A percentile compares a stretch with the other conserved stretches of the same genome.
phyloP scores from a whole-genome alignment of 495 filamentous ascomycete genomes.

The Trichoderma gamsii region DNA sequence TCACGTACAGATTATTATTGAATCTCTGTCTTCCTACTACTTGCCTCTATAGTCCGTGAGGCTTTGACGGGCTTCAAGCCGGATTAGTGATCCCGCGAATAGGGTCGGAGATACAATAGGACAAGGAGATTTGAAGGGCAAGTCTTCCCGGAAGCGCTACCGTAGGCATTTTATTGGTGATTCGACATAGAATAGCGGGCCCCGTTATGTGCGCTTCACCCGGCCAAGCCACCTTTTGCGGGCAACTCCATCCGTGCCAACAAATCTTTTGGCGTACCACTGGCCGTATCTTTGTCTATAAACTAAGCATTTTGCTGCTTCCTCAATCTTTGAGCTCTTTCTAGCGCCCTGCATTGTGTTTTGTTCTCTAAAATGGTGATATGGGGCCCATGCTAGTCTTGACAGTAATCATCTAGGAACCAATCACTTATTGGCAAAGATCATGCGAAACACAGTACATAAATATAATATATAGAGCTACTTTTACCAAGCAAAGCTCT shows the following conservation, averaged over 20 bases:
- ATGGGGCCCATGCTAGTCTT: too few species aligned
- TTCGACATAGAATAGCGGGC: not conserved
- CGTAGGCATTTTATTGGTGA: not conserved
- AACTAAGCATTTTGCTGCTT: not conserved
- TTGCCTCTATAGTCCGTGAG: not conserved
- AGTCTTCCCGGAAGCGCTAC: not conserved
- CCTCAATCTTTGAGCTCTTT: too few species aligned
- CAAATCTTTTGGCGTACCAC: too few species aligned
- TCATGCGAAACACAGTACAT: too few species aligned
- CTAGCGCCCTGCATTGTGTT: too few species aligned
- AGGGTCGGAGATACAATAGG: not conserved
- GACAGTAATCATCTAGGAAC: too few species aligned
- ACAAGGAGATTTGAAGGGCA: not conserved
- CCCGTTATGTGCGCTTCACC: not conserved
- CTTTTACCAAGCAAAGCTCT: slow-evolving; percentile 36
- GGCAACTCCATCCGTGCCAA: not conserved
- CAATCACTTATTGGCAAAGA: too few species aligned
- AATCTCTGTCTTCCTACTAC: not conserved
- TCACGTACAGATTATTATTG: not conserved
- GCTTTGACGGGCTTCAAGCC: not conserved
- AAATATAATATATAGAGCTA: too few species aligned
- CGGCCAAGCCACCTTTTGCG: not conserved
- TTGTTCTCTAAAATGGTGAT: too few species aligned
- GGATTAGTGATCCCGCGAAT: not conserved
- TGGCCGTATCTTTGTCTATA: not conserved